Percentiles rank a stretch among this genome's conserved stretches.
phyloP scores from a whole-genome alignment of 2,329 filamentous ascomycete genomes.

The Pseudodiploospora longispora region DNA sequence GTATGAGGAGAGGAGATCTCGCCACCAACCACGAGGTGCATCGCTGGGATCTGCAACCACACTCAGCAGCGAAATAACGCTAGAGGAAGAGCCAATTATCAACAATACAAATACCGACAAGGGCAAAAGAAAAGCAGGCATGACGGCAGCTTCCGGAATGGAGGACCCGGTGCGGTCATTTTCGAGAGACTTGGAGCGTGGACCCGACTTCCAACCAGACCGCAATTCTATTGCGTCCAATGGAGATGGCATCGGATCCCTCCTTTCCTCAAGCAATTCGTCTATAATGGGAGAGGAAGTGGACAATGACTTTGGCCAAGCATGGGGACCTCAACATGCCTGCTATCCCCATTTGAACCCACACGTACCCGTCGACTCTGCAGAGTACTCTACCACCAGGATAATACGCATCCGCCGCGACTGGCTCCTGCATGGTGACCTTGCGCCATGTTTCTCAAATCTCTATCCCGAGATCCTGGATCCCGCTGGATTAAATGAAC shows the following conservation, averaged over 20 bases:
- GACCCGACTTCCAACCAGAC: slow-evolving; percentile 36
- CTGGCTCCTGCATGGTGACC: slow-evolving; percentile 82
- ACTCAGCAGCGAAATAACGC: no score
- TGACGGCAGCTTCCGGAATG: slow-evolving; percentile 28
- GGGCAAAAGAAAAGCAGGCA: slow-evolving; percentile 43
- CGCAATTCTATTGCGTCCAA: slow-evolving; percentile 41
- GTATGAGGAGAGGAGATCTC: slow-evolving; percentile 40
- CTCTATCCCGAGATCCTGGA: slow-evolving; percentile 94
- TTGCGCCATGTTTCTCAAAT: slow-evolving; percentile 90
- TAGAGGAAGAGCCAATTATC: no score
- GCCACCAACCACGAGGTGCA: no score
- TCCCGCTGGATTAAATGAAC: slow-evolving; percentile 70
- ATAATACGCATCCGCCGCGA: slow-evolving; percentile 88
- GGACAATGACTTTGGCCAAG: slow-evolving; percentile 59
- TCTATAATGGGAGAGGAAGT: slow-evolving; percentile 58
- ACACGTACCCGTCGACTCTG: slow-evolving; percentile 72
- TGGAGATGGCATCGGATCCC: slow-evolving; percentile 45
- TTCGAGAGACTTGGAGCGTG: slow-evolving; percentile 48
- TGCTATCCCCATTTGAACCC: slow-evolving; percentile 92
- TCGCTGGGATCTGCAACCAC: no score
- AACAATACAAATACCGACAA: slow-evolving; percentile 23
- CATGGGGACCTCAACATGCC: slow-evolving; percentile 90
- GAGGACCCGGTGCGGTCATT: slow-evolving; percentile 29
- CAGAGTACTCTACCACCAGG: slow-evolving; percentile 68
- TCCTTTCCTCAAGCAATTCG: slow-evolving; percentile 48